Evolutionary conservation across 768 basidiomycete species (phyloP), one percentile per base, ranked within the genome.

Genomic region (Antrodiella citrinella): DNA sequence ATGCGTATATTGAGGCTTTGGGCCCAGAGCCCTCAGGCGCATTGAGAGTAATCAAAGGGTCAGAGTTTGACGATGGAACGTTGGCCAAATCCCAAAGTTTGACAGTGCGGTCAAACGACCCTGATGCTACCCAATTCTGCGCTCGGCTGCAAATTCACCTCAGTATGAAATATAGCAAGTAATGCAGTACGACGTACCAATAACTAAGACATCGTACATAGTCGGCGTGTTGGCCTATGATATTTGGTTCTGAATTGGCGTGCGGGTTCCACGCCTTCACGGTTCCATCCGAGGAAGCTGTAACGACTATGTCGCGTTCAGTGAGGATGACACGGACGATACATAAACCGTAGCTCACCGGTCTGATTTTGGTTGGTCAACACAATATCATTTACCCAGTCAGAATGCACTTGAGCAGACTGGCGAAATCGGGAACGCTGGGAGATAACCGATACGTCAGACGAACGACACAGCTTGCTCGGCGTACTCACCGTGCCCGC

Each of bases 311-410:
- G 13, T 15, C 13, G 40, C 39, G 13, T 55, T 18, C 25, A n/a
- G 35, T 35, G 35, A 47, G 15, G 46, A 22, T 7, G 30, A 35
- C n/a, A n/a, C n/a, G 18, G 40, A 13, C 52, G 41, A 26, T 2
- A 35, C 35, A n/a, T n/a, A n/a, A n/a, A 41, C 4, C 1, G 23
- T 13, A 2, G 67, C 81, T 41, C 45, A 85, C 89, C 71, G 2
- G 87, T 96, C 63, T 94, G 93, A 57, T 96, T 92, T 53, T 82
- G 75, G 62, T 97, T 94, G 69, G 90, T 93, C 15, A 99, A 75
- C 2, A 92, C 62, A 44, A 98, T 80, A 59, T 98, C 95, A 62
- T 96, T 99, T 26, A 98, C 81, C 95, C 95, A 99, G 67, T 97
- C 94, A 1, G 83, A 84, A 64, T 97, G 93, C 4, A 81, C 77